Evolutionary conservation across 345 rosid genomes (phyloP).

Genomic region (Trapa bicornis): DNA sequence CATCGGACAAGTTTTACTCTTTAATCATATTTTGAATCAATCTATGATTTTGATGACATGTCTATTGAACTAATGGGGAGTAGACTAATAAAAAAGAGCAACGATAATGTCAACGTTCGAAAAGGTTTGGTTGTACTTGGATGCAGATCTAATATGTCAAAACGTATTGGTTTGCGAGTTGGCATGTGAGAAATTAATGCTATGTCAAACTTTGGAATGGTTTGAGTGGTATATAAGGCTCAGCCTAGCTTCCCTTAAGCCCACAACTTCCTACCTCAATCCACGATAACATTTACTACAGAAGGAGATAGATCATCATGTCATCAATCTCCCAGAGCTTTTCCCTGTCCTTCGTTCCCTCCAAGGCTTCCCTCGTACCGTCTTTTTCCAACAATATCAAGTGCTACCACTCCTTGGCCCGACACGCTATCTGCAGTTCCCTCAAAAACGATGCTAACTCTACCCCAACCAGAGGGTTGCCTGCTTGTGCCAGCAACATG

Average conservation of each 20-base stretch:
- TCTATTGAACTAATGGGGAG: no score
- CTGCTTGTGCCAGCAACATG: neutral
- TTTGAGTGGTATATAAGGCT: neutral
- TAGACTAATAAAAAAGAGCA: no score
- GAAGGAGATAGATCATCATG: neutral
- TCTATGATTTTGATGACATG: no score
- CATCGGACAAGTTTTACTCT: no score
- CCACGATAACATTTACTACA: neutral
- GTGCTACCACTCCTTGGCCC: neutral
- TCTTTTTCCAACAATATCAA: neutral
- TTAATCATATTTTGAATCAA: no score
- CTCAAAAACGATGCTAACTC: neutral
- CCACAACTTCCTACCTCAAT: neutral
- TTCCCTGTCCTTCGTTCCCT: neutral
- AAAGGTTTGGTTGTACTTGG: no score
- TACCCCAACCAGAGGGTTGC: neutral
- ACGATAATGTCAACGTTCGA: no score
- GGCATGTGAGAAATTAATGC: no score
- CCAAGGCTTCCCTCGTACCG: neutral
- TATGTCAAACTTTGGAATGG: no score
- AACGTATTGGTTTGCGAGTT: no score
- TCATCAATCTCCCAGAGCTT: neutral
- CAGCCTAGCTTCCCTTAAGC: neutral
- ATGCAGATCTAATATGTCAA: no score
- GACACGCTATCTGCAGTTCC: neutral